These are phyloP conservation scores for Trichoderma polysporum DNA, from an alignment of 2,329 filamentous ascomycete genomes.

Conservation along the genomic window DNA sequence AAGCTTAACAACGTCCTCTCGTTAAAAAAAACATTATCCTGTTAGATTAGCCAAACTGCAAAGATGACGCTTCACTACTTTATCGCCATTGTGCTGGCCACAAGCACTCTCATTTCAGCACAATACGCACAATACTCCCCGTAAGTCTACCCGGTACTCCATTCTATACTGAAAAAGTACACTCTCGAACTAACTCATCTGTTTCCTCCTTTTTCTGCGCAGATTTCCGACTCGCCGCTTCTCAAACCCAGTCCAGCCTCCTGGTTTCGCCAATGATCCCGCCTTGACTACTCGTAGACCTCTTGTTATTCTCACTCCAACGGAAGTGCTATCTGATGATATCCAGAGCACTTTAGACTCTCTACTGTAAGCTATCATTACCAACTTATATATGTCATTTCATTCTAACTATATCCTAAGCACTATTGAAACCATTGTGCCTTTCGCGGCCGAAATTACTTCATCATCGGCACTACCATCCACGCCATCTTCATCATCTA, in stretches of 20 bases:
- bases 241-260: constrained; percentile 20
- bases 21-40: background rate
- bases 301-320: constrained; percentile 2
- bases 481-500: background rate
- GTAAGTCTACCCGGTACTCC: background rate
- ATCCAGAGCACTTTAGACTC: background rate
- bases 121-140: constrained; percentile 10
- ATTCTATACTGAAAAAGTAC: background rate
- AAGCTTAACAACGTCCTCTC: background rate
- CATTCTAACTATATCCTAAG: background rate
- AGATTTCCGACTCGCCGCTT: constrained; percentile 11
- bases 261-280: background rate
- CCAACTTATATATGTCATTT: background rate
- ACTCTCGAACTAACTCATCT: background rate
- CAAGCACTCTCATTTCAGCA: background rate
- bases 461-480: background rate
- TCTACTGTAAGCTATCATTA: background rate
- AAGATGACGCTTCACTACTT: background rate
- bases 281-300: constrained; percentile 10
- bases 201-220: background rate
- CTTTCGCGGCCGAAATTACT: background rate
- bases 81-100: background rate
- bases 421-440: background rate
- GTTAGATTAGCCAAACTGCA: background rate
- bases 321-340: background rate